A percentile compares a stretch with the other conserved stretches of the same genome.
These are phyloP conservation scores for Fomes fomentarius DNA, from an alignment of 1,284 basidiomycete genomes.

Conservation along the genomic window DNA sequence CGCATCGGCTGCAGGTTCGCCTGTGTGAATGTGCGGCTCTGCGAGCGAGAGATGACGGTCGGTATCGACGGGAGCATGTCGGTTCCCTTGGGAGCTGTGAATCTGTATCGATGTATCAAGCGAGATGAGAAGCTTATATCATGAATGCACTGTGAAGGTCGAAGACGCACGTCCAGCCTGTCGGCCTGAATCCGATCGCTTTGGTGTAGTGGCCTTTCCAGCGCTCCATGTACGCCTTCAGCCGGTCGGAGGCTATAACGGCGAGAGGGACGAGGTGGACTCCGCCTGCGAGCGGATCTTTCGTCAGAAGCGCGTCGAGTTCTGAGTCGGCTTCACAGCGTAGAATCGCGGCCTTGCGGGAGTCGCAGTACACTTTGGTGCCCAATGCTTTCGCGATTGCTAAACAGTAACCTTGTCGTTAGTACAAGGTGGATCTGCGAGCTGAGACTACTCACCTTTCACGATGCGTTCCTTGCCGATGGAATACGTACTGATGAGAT, in stretches of 20 bases:
- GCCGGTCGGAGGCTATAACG: conserved; percentile 77
- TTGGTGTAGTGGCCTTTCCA: conserved; percentile 77
- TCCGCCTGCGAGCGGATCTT: conserved; percentile 74
- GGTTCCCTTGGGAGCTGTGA: conserved; percentile 69
- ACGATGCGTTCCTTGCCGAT: conserved; percentile 98
- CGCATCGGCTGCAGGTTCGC: conserved; percentile 71
- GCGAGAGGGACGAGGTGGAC: conserved; percentile 89
- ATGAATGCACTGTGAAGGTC: neutral
- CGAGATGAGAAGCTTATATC: neutral
- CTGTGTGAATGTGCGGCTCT: conserved; percentile 68
- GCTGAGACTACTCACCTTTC: conserved; percentile 81
- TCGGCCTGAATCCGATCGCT: conserved; percentile 87
- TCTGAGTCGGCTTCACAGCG: conserved; percentile 85
- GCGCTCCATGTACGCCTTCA: conserved; percentile 79
- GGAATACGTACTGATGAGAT: conserved; percentile 77
- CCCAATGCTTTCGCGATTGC: conserved; percentile 84
- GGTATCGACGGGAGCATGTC: conserved; percentile 65
- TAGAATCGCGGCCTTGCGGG: conserved; percentile 80
- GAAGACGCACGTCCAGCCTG: conserved; percentile 86
- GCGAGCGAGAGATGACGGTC: conserved; percentile 68
- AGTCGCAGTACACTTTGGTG: conserved; percentile 91
- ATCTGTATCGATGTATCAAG: conserved; percentile 52
- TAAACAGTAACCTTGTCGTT: no score
- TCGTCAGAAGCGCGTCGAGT: conserved; percentile 78
- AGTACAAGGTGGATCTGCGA: no score